Conservation (phyloP, 768 basidiomycete genomes). For the Chalciporus sphaerocephalus region DNA sequence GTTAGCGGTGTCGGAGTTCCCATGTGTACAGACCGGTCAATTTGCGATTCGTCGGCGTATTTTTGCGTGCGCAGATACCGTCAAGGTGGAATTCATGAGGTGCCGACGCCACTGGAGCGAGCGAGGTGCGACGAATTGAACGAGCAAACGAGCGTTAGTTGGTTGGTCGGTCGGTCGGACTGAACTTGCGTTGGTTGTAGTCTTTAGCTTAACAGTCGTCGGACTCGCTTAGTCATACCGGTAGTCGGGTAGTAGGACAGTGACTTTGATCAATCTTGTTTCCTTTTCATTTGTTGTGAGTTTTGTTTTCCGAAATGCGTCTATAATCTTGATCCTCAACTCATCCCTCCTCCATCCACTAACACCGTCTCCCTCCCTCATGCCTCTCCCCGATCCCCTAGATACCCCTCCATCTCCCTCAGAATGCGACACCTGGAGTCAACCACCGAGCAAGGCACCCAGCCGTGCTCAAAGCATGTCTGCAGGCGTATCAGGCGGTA, state of each 20-base stretch:
- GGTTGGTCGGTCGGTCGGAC: too few species aligned
- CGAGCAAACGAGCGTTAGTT: too few species aligned
- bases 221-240: slow-evolving; percentile 23
- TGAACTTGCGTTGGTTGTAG: too few species aligned
- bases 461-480: slow-evolving; percentile 39
- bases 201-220: too few species aligned
- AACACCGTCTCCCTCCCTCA: slow-evolving; percentile 20
- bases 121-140: neutral
- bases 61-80: slow-evolving; percentile 8
- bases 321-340: neutral
- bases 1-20: neutral
- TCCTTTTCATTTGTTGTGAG: slow-evolving; percentile 5
- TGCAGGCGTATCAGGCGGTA: slow-evolving; percentile 38
- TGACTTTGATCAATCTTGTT: neutral
- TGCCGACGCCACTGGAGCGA: slow-evolving; percentile 7
- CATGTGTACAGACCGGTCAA: slow-evolving; percentile 10
- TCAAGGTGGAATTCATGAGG: neutral
- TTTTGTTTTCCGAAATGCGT: neutral
- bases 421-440: slow-evolving; percentile 58
- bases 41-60: slow-evolving; percentile 24
- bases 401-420: slow-evolving; percentile 49
- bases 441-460: slow-evolving; percentile 51
- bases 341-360: neutral
- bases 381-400: slow-evolving; percentile 37
- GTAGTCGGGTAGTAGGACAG: slow-evolving; percentile 4